Evolutionary conservation across 768 basidiomycete genomes (phyloP).

Genomic region (Boletus barrowsii): DNA sequence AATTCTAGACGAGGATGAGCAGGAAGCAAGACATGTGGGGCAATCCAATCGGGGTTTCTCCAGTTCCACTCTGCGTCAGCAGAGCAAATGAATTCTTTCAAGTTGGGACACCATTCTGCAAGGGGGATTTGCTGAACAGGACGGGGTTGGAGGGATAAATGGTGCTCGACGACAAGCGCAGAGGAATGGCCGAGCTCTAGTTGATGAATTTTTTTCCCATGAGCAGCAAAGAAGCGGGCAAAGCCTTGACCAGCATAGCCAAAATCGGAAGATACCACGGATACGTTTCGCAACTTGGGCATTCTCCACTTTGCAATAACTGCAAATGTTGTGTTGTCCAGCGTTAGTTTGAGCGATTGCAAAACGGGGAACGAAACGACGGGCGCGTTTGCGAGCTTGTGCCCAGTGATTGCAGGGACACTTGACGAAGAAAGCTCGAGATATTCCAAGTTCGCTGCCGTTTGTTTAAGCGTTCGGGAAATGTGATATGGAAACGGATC

Average conservation of each 20-base stretch:
- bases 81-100: slow-evolving; percentile 67
- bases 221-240: slow-evolving; percentile 59
- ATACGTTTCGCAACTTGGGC: slow-evolving; percentile 60
- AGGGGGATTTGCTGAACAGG: slow-evolving; percentile 43
- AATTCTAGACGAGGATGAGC: slow-evolving; percentile 58
- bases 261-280: slow-evolving; percentile 69
- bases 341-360: slow-evolving; percentile 64
- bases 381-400: slow-evolving; percentile 17
- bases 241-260: slow-evolving; percentile 67
- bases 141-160: slow-evolving; percentile 47
- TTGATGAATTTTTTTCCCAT: slow-evolving; percentile 59
- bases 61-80: slow-evolving; percentile 83
- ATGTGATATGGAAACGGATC: slow-evolving; percentile 53
- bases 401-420: slow-evolving; percentile 39
- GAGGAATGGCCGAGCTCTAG: slow-evolving; percentile 73
- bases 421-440: slow-evolving; percentile 64
- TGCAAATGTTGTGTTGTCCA: slow-evolving; percentile 69
- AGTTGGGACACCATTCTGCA: slow-evolving; percentile 67
- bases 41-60: slow-evolving; percentile 77
- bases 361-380: slow-evolving; percentile 54
- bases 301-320: slow-evolving; percentile 66
- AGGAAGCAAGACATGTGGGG: slow-evolving; percentile 69
- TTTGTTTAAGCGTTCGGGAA: slow-evolving; percentile 49
- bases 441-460: slow-evolving; percentile 57
- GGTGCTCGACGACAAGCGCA: slow-evolving; percentile 64